Percentiles rank a stretch among this genome's conserved stretches.
These are phyloP conservation scores for Candida mattraensis DNA, from an alignment of 805 yeast species.

Conservation along the genomic window DNA sequence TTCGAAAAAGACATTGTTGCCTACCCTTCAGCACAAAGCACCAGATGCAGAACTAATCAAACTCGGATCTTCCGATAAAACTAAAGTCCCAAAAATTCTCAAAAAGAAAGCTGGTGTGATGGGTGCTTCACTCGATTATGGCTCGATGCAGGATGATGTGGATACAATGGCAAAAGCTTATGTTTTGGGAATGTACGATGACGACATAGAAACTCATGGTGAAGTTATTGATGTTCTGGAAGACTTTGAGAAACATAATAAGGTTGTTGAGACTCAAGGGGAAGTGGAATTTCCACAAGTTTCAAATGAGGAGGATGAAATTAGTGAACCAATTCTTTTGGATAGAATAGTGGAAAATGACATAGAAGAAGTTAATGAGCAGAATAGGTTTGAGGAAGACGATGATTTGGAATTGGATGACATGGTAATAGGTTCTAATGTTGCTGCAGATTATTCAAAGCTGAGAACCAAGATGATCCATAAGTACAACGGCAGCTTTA, in stretches of 20 bases:
- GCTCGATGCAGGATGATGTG: conserved; percentile 41
- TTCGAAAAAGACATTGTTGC: too few relatives aligned
- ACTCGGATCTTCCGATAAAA: too few relatives aligned
- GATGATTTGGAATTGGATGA: conserved; percentile 30
- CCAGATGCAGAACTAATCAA: too few relatives aligned
- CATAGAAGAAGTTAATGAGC: conserved; percentile 28
- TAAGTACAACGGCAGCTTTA: conserved; percentile 45
- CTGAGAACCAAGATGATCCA: conserved; percentile 52
- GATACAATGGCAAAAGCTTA: conserved; percentile 65
- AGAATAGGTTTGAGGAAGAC: conserved; percentile 23
- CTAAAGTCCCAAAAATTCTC: too few relatives aligned
- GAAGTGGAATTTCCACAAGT: conserved; percentile 11
- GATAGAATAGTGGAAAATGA: conserved; percentile 47
- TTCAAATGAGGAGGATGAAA: conserved; percentile 26
- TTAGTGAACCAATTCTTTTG: conserved; percentile 38
- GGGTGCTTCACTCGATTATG: conserved; percentile 42
- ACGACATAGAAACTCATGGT: conserved; percentile 55
- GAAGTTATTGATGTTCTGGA: conserved; percentile 51
- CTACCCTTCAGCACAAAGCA: too few relatives aligned
- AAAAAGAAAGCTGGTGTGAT: too few relatives aligned
- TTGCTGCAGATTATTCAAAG: conserved; percentile 55
- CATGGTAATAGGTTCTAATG: conserved; percentile 45
- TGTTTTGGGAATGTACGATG: conserved; percentile 58
- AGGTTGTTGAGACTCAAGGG: conserved; percentile 42
- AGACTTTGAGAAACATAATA: conserved; percentile 55